phyloP scores from a whole-genome alignment of 306 rosid species.

The Prunus padus region DNA sequence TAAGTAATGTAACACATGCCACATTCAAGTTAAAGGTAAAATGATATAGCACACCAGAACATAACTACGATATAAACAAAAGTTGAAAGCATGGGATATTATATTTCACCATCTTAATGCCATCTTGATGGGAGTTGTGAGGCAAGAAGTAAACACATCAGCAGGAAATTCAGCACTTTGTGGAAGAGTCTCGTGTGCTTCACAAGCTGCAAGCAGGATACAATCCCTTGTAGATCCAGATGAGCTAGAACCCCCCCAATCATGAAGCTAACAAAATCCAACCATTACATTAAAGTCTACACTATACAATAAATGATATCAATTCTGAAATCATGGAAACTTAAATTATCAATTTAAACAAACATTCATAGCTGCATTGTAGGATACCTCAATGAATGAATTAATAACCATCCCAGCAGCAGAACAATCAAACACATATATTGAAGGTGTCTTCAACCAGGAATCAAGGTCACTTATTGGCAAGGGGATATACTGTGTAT shows the following conservation, averaged over 20 bases:
- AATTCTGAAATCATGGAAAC: not conserved
- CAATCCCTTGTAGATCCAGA: slow-evolving; percentile 86
- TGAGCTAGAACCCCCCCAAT: slow-evolving; percentile 65
- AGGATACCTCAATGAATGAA: slow-evolving; percentile 73
- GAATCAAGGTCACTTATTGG: slow-evolving; percentile 89
- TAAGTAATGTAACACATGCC: too few species aligned
- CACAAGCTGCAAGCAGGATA: slow-evolving; percentile 97
- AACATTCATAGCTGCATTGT: not conserved
- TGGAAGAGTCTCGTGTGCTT: slow-evolving; percentile 95
- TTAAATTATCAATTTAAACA: not conserved
- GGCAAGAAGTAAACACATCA: slow-evolving; percentile 95
- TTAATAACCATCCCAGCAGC: slow-evolving; percentile 90
- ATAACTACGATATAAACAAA: not conserved
- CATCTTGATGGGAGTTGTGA: slow-evolving; percentile 97
- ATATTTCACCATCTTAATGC: slow-evolving; percentile 85
- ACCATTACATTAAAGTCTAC: slow-evolving; percentile 7
- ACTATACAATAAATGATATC: not conserved
- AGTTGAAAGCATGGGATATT: not conserved
- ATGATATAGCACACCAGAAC: not conserved
- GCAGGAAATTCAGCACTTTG: slow-evolving; percentile 99
- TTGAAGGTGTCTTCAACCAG: slow-evolving; percentile 98
- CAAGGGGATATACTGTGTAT: slow-evolving; percentile 94
- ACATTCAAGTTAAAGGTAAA: too few species aligned
- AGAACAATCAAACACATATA: slow-evolving; percentile 97
- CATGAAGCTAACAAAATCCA: slow-evolving; percentile 63